A percentile compares a stretch with the other conserved stretches of the same genome.
phyloP scores from a whole-genome alignment of 164 flowering plant species.

The Cinnamomum chago region DNA sequence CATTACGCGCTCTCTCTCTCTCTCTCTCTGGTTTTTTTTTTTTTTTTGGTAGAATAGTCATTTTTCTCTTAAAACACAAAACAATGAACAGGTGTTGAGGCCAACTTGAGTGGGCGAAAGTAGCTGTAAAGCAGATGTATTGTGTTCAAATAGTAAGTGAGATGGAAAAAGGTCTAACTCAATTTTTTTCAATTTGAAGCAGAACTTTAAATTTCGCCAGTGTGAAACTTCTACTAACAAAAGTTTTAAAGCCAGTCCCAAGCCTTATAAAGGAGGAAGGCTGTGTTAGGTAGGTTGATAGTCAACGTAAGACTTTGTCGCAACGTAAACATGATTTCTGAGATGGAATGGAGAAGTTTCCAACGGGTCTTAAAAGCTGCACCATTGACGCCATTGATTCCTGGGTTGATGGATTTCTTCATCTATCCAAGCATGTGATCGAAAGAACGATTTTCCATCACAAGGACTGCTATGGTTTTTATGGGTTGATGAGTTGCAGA shows the following conservation, averaged over 20 bases:
- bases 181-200: not conserved
- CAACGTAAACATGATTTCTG: not conserved
- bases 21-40: too few relatives aligned
- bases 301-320: not conserved
- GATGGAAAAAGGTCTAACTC: not conserved
- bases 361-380: conserved; percentile 11
- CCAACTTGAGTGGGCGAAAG: too few relatives aligned
- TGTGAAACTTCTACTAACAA: too few relatives aligned
- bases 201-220: not conserved
- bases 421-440: conserved; percentile 91
- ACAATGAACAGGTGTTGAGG: too few relatives aligned
- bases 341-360: not conserved
- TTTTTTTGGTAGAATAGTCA: too few relatives aligned
- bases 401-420: conserved; percentile 56
- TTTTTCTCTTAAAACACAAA: too few relatives aligned
- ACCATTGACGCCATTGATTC: conserved; percentile 70
- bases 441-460: conserved; percentile 75
- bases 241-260: not conserved
- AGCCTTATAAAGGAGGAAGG: not conserved
- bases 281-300: not conserved
- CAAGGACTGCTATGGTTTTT: conserved; percentile 65
- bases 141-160: not conserved
- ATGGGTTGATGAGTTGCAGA: conserved; percentile 42
- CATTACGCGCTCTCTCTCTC: too few relatives aligned
- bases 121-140: not conserved